These are phyloP conservation scores for Astragalus glycyphyllos DNA, from an alignment of 306 rosid species.

Conservation along the genomic window DNA sequence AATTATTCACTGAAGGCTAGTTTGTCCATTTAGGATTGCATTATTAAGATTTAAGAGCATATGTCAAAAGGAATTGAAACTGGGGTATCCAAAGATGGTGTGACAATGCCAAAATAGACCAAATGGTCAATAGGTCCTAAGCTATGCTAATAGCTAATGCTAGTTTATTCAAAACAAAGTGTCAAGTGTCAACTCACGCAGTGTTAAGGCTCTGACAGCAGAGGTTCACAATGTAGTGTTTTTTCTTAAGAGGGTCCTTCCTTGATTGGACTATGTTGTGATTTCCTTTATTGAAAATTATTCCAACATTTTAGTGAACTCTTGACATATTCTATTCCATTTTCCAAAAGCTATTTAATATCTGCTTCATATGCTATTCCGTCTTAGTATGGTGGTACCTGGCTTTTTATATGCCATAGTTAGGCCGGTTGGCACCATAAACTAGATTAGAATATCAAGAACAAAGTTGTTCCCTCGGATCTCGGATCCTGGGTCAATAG, in stretches of 20 bases:
- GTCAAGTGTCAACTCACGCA: conserved; percentile 25
- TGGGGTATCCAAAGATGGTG: conserved; percentile 28
- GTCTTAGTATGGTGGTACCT: too few species aligned
- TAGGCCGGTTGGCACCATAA: too few species aligned
- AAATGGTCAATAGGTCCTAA: conserved; percentile 26
- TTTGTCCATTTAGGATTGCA: conserved; percentile 39
- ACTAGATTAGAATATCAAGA: too few species aligned
- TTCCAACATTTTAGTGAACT: conserved; percentile 35
- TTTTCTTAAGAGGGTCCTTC: conserved; percentile 27
- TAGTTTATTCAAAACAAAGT: conserved; percentile 18
- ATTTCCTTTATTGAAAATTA: conserved; percentile 15
- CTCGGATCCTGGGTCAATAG: too few species aligned
- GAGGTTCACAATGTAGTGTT: conserved; percentile 23
- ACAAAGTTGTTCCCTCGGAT: too few species aligned
- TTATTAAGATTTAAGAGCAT: too few species aligned
- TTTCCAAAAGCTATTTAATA: not conserved
- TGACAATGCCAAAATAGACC: conserved; percentile 39
- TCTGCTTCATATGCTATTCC: too few species aligned
- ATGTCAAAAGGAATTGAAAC: conserved; percentile 27
- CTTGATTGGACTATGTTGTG: conserved; percentile 30
- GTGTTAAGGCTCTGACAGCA: conserved; percentile 22
- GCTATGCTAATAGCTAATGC: not conserved
- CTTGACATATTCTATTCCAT: conserved; percentile 25
- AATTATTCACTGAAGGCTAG: conserved; percentile 34
- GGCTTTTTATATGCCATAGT: too few species aligned